These are phyloP conservation scores for Ceratobasidium sp. DNA, from an alignment of 1,284 basidiomycete species.

Conservation along the genomic window DNA sequence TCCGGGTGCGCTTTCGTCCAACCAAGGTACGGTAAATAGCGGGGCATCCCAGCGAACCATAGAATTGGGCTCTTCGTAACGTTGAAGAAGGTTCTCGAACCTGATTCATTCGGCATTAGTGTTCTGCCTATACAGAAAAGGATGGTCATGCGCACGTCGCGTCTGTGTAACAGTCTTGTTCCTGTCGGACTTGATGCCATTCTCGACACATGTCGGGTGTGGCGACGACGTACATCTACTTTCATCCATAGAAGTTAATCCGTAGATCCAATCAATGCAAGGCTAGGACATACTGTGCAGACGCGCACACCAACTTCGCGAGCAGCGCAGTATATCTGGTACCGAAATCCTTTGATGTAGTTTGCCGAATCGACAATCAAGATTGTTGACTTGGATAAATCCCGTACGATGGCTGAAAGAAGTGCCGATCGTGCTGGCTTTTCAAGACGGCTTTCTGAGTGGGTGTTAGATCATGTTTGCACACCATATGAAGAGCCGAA, in stretches of 20 bases:
- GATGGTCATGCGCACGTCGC: constrained; percentile 74
- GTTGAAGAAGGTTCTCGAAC: constrained; percentile 87
- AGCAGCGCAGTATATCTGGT: constrained; percentile 97
- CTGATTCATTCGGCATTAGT: constrained; percentile 61
- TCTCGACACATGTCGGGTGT: constrained; percentile 80
- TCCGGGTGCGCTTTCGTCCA: constrained; percentile 76
- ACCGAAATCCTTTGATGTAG: constrained; percentile 97
- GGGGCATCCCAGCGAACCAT: constrained; percentile 99
- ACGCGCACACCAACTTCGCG: constrained; percentile 87
- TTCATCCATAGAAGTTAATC: constrained; percentile 49
- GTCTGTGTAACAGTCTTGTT: constrained; percentile 69
- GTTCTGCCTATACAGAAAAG: constrained; percentile 7
- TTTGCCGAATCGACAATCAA: constrained; percentile 92
- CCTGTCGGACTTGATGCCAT: constrained; percentile 75
- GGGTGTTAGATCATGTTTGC: constrained; percentile 5
- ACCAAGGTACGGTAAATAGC: constrained; percentile 85
- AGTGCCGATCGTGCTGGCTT: constrained; percentile 89
- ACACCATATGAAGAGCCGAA: constrained; percentile 43
- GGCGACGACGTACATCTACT: constrained; percentile 81
- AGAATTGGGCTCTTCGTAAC: constrained; percentile 96
- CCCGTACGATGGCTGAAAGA: constrained; percentile 87
- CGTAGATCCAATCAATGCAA: not conserved
- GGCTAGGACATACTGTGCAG: constrained; percentile 77
- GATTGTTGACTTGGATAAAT: constrained; percentile 78
- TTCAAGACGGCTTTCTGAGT: constrained; percentile 81